Conservation (phyloP, 345 rosid genomes). For the Citrus cavaleriei region DNA sequence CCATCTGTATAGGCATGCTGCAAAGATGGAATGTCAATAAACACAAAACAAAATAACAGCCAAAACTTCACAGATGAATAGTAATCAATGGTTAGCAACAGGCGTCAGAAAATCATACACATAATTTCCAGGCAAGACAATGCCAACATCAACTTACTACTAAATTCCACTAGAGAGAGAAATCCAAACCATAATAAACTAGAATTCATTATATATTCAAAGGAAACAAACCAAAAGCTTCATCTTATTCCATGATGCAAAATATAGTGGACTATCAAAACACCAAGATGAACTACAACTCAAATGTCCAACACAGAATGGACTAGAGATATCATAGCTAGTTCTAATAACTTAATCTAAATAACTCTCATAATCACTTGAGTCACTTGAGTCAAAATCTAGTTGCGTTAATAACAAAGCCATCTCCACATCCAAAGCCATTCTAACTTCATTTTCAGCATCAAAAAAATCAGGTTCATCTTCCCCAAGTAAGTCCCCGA, state of each 20-base stretch:
- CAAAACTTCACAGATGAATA: not conserved
- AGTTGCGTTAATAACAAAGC: conserved; percentile 43
- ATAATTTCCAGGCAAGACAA: conserved; percentile 1
- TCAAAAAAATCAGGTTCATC: conserved; percentile 45
- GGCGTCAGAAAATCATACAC: not conserved
- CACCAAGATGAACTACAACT: conserved; percentile 5
- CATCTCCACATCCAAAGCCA: conserved; percentile 46
- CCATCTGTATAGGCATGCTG: conserved; percentile 61
- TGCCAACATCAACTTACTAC: not conserved
- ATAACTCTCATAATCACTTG: conserved; percentile 52
- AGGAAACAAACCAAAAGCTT: conserved; percentile 2
- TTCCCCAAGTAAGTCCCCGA: conserved; percentile 45
- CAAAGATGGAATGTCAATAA: conserved; percentile 16
- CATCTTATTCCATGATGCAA: conserved; percentile 7
- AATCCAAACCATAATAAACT: conserved; percentile 2
- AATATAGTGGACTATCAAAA: not conserved
- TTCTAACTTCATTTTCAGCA: conserved; percentile 42
- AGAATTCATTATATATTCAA: not conserved
- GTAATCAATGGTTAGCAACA: not conserved
- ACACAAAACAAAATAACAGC: not conserved
- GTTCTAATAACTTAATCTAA: conserved; percentile 14
- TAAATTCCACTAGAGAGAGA: not conserved
- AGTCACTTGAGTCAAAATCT: conserved; percentile 40
- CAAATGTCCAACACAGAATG: conserved; percentile 14
- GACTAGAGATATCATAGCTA: not conserved